Percentiles rank a stretch among this genome's conserved stretches.
phyloP scores from a whole-genome alignment of 805 yeast species.

The Candida boleticola region DNA sequence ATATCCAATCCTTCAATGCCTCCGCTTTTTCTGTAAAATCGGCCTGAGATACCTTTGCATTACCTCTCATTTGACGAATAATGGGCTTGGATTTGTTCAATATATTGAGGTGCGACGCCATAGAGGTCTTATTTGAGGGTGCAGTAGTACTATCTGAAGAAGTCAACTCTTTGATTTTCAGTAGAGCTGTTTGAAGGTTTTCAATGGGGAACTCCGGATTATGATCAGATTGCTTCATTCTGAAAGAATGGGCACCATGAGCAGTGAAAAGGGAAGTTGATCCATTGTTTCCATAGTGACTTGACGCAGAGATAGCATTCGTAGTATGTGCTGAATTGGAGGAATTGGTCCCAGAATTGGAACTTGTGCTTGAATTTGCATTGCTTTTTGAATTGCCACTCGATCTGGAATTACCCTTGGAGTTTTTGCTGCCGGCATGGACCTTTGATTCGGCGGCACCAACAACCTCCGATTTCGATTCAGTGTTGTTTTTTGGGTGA shows the following conservation, averaged over 20 bases:
- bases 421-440: neutral
- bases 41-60: slow-evolving; percentile 23
- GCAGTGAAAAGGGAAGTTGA: slow-evolving; percentile 1
- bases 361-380: neutral
- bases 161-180: slow-evolving; percentile 10
- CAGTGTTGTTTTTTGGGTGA: too few relatives aligned
- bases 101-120: slow-evolving; percentile 16
- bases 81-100: slow-evolving; percentile 23
- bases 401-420: neutral
- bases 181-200: slow-evolving; percentile 16
- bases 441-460: too few relatives aligned
- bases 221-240: slow-evolving; percentile 8
- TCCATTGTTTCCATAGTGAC: slow-evolving; percentile 1
- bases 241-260: neutral
- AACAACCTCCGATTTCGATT: too few relatives aligned
- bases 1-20: slow-evolving; percentile 28
- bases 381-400: neutral
- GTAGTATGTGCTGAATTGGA: too few relatives aligned
- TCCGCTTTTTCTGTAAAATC: slow-evolving; percentile 26
- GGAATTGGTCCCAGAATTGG: too few relatives aligned
- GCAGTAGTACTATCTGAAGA: slow-evolving; percentile 7
- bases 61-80: slow-evolving; percentile 25
- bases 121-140: slow-evolving; percentile 16
- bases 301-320: neutral
- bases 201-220: slow-evolving; percentile 22